Evolutionary conservation across 371 early-diverging fungal species (phyloP).

Genomic region (Actinomortierella ambigua): DNA sequence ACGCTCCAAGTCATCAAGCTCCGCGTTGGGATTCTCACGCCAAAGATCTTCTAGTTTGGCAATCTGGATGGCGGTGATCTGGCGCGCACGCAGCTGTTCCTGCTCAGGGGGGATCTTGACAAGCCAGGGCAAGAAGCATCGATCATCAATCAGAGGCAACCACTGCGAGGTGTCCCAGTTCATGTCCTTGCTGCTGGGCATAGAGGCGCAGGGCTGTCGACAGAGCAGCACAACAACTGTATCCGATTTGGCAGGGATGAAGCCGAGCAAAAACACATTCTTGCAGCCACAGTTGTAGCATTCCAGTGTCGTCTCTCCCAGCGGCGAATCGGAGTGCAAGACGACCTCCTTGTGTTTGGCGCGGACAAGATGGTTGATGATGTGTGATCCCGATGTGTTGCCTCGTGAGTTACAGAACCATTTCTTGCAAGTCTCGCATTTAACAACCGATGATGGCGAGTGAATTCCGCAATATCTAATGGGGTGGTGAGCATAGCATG

Average conservation of each 20-base stretch:
- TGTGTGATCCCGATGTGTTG: conserved; percentile 93
- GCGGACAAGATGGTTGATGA: conserved; percentile 93
- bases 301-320: conserved; percentile 94
- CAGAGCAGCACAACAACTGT: conserved; percentile 97
- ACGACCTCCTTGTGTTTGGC: conserved; percentile 95
- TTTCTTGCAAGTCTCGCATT: conserved; percentile 91
- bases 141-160: conserved; percentile 95
- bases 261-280: conserved; percentile 96
- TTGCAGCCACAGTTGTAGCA: conserved; percentile 97
- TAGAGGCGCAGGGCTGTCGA: conserved; percentile 94
- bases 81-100: conserved; percentile 86
- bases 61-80: conserved; percentile 86
- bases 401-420: conserved; percentile 98
- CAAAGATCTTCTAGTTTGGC: conserved; percentile 91
- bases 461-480: conserved; percentile 93
- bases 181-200: conserved; percentile 89
- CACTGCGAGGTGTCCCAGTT: conserved; percentile 97
- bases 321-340: conserved; percentile 88
- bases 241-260: conserved; percentile 97
- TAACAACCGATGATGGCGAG: conserved; percentile 86
- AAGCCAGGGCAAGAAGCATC: conserved; percentile 93
- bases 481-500: too few species aligned
- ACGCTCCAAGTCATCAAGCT: conserved; percentile 84
- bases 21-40: conserved; percentile 80
- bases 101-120: conserved; percentile 90